These are phyloP conservation scores for Epichloe hybrida DNA, from an alignment of 2,329 filamentous ascomycete genomes.

Conservation along the genomic window DNA sequence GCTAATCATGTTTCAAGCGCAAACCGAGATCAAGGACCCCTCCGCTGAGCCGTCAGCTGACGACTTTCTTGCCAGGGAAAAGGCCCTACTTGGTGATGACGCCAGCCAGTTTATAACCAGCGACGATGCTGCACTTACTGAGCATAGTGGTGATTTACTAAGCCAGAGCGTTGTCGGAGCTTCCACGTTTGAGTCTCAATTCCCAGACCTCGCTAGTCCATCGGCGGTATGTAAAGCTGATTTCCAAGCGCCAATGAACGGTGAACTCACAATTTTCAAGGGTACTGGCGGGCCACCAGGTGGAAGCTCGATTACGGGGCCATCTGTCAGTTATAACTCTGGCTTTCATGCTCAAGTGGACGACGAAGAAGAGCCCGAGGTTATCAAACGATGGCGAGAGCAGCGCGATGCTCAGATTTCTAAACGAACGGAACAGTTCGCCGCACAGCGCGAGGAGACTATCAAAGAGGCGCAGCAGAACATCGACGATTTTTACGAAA, in stretches of 20 bases:
- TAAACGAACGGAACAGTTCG: slow-evolving; percentile 74
- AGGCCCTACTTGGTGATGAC: slow-evolving; percentile 81
- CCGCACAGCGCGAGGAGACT: slow-evolving; percentile 70
- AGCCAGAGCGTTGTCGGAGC: slow-evolving; percentile 46
- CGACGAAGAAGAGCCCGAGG: slow-evolving; percentile 75
- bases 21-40: slow-evolving; percentile 49
- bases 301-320: slow-evolving; percentile 52
- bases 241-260: too few species aligned
- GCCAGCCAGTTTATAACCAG: slow-evolving; percentile 77
- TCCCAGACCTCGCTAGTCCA: slow-evolving; percentile 56
- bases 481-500: slow-evolving; percentile 98
- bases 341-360: slow-evolving; percentile 42
- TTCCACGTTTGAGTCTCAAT: slow-evolving; percentile 67
- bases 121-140: slow-evolving; percentile 53
- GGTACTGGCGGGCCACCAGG: slow-evolving; percentile 17
- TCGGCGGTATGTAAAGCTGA: slow-evolving; percentile 17
- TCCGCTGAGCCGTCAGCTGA: slow-evolving; percentile 49
- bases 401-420: slow-evolving; percentile 70
- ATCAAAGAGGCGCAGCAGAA: slow-evolving; percentile 82
- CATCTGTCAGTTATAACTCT: slow-evolving; percentile 48
- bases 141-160: slow-evolving; percentile 57
- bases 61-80: slow-evolving; percentile 87
- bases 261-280: slow-evolving; percentile 9
- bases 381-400: slow-evolving; percentile 85
- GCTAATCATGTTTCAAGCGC: slow-evolving; percentile 34